Conservation (phyloP, 805 yeast genomes). For the Isabelozyma pseudorhagii region DNA sequence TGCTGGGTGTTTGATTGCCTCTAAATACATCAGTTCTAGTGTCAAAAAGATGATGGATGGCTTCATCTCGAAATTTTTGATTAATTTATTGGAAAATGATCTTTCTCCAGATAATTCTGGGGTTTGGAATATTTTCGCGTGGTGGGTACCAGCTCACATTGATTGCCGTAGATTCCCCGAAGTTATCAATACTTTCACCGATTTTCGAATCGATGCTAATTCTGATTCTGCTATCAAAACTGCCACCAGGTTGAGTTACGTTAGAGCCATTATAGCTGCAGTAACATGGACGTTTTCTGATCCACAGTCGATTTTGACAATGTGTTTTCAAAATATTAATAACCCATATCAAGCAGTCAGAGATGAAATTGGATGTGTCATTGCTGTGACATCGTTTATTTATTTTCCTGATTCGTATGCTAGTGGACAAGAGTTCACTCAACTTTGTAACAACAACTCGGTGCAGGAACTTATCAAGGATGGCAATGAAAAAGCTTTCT, state of each 20-base stretch:
- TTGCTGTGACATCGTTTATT: constrained; percentile 45
- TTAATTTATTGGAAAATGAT: constrained; percentile 48
- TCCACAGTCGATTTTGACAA: constrained; percentile 40
- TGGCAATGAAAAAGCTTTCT: constrained; percentile 23
- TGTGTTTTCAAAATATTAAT: constrained; percentile 47
- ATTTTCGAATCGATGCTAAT: constrained; percentile 44
- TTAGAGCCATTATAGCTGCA: constrained; percentile 49
- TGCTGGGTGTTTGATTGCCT: constrained; percentile 57
- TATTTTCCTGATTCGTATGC: constrained; percentile 42
- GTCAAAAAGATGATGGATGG: constrained; percentile 39
- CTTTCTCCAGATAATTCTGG: constrained; percentile 69
- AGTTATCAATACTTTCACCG: constrained; percentile 42
- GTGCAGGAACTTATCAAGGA: constrained; percentile 10
- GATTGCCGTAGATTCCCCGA: constrained; percentile 67
- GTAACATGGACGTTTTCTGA: constrained; percentile 54
- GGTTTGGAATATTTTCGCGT: constrained; percentile 73
- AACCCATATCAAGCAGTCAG: constrained; percentile 77
- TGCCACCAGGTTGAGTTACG: constrained; percentile 55
- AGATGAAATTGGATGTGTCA: constrained; percentile 58
- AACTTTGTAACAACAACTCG: constrained; percentile 25
- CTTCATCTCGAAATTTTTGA: constrained; percentile 44
- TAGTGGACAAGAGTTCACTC: constrained; percentile 37
- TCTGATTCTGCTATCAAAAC: constrained; percentile 65
- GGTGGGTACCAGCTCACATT: constrained; percentile 68
- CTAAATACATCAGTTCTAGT: constrained; percentile 38